These are phyloP conservation scores for Tetracladium marchalianum DNA, from an alignment of 495 filamentous ascomycete genomes.

Conservation along the genomic window DNA sequence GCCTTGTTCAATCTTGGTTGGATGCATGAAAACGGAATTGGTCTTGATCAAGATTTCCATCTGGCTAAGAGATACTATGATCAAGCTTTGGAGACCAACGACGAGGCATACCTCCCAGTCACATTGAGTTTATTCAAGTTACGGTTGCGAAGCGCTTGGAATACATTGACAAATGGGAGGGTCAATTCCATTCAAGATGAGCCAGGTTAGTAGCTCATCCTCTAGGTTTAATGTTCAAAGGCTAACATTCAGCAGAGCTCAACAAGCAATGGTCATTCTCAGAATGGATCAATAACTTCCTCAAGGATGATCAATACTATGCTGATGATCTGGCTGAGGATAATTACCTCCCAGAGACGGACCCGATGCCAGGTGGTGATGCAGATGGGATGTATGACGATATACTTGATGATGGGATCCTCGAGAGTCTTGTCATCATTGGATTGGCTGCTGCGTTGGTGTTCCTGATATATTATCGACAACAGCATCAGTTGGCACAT, in stretches of 20 bases:
- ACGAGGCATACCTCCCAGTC: constrained; percentile 91
- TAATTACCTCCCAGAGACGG: constrained; percentile 38
- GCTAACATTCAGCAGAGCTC: constrained; percentile 34
- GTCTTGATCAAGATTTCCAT: constrained; percentile 91
- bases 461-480: constrained; percentile 73
- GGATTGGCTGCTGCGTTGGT: constrained; percentile 63
- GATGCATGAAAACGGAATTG: constrained; percentile 98
- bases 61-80: constrained; percentile 96
- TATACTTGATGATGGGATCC: constrained; percentile 59
- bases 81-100: constrained; percentile 78
- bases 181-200: constrained; percentile 88
- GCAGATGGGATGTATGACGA: constrained; percentile 58
- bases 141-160: constrained; percentile 80
- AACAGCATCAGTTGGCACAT: constrained; percentile 54
- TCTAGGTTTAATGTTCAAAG: background rate
- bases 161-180: constrained; percentile 77
- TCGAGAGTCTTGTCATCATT: constrained; percentile 82
- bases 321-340: constrained; percentile 48
- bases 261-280: constrained; percentile 64
- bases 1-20: constrained; percentile 96
- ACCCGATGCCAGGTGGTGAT: constrained; percentile 42
- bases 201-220: constrained; percentile 47
- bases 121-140: constrained; percentile 81
- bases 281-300: constrained; percentile 78
- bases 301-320: constrained; percentile 64